Evolutionary conservation across 2,329 filamentous ascomycete species (phyloP).

Genomic region (Fusarium globosum): DNA sequence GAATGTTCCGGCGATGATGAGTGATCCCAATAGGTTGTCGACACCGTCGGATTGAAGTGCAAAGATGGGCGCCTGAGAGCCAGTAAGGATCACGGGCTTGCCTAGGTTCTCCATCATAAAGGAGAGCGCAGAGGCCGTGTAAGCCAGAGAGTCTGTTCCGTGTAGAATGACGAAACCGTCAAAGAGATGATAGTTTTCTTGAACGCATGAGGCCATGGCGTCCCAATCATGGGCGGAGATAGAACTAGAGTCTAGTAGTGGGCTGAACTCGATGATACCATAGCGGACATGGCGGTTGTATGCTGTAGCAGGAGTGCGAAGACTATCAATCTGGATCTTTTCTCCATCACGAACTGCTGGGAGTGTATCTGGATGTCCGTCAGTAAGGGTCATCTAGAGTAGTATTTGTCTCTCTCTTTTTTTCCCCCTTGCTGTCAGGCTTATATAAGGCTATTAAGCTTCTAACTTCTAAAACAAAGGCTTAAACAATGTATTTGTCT

Average conservation of each 20-base stretch:
- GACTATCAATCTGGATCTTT: constrained; percentile 67
- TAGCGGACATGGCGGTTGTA: constrained; percentile 87
- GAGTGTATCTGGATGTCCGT: constrained; percentile 55
- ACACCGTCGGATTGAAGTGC: constrained; percentile 91
- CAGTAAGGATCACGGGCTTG: constrained; percentile 90
- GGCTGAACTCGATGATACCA: constrained; percentile 84
- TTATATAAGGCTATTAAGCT: no score
- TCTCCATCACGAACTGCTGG: constrained; percentile 63
- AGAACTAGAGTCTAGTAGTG: constrained; percentile 87
- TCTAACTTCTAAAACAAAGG: no score
- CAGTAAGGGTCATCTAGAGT: background rate
- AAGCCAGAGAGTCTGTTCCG: constrained; percentile 89
- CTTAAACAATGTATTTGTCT: background rate
- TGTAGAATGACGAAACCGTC: constrained; percentile 93
- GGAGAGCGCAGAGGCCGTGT: constrained; percentile 88
- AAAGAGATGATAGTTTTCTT: constrained; percentile 86
- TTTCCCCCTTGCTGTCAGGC: no score
- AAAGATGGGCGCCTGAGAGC: constrained; percentile 86
- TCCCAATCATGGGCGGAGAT: constrained; percentile 90
- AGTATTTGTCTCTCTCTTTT: no score
- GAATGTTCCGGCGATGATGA: constrained; percentile 92
- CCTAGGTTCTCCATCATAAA: constrained; percentile 94
- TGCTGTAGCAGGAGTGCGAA: constrained; percentile 82
- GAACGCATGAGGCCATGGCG: constrained; percentile 81
- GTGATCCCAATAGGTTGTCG: constrained; percentile 87